A percentile compares a stretch with the other conserved stretches of the same genome.
phyloP scores from a whole-genome alignment of 345 rosid species.

The Aquilaria sinensis region DNA sequence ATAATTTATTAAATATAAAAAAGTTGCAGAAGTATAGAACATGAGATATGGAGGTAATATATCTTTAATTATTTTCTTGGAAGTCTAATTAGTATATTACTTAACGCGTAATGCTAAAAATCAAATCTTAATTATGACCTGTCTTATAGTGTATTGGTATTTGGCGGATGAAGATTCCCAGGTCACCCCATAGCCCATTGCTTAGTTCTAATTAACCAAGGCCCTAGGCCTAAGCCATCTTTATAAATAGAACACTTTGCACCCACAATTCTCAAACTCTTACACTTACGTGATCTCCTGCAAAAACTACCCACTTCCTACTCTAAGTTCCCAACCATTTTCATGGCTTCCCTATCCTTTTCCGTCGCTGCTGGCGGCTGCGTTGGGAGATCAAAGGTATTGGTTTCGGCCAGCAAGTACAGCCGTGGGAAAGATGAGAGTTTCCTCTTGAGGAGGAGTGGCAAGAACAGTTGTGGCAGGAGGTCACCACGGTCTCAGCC shows the following conservation, averaged over 20 bases:
- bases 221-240: neutral
- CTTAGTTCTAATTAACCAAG: neutral
- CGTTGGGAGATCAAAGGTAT: constrained; percentile 16
- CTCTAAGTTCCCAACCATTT: neutral
- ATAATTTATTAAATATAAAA: no score
- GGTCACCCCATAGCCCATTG: no score
- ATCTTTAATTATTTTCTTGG: no score
- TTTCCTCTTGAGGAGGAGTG: neutral
- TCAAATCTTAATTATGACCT: no score
- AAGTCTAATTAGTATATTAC: no score
- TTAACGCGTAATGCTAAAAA: no score
- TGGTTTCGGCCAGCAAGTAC: constrained; percentile 16
- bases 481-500: neutral
- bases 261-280: no score
- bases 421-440: constrained; percentile 7
- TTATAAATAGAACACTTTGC: constrained; percentile 8
- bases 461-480: constrained; percentile 12
- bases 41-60: no score
- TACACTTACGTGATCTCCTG: neutral
- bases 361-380: constrained; percentile 6
- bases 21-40: no score
- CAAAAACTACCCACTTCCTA: neutral
- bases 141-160: constrained; percentile 41
- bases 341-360: constrained; percentile 42
- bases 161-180: constrained; percentile 37